Evolutionary conservation across 768 basidiomycete genomes (phyloP), one percentile per base, ranked within the genome.

Genomic region (Gloeopeniophorella convolvens): DNA sequence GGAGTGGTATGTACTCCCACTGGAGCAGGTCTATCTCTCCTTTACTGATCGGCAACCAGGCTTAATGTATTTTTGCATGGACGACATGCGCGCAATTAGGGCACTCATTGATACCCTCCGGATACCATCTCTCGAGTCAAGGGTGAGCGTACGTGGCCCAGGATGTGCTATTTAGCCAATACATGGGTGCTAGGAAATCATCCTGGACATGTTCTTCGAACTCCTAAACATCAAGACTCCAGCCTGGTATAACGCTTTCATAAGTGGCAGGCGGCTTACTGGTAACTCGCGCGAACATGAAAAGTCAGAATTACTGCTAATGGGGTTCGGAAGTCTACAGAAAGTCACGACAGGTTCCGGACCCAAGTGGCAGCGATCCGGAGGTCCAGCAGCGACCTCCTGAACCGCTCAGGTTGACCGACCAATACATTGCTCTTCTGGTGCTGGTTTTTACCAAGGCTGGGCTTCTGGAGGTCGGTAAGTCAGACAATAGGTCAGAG

Each of bases 131-230:
- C 73, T 90, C 23, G 85, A 90, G 40, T 84, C 88, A 41, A 74
- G 93, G 63, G 94, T 93, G 63, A 55, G 81, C 3, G 7, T 8
- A 7, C 28, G 31, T 18, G 31, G 13, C n/a, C 21, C 6, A 5
- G 8, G 24, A 43, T 23, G 23, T 21, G 45, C 12, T 5, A 41
- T 20, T 16, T 10, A 33, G 26, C 18, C 33, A 35, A 42, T 54
- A 9, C 50, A 26, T 5, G 16, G 51, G 3, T 4, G 35, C 15
- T 59, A 96, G 94, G 95, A 97, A 71, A 80, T 92, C 26, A 74
- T 97, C 30, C 71, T 98, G 45, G 91, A 98, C 59, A 85, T 96
- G 79, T 87, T 98, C 60, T 97, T 97, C 60, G 88, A 90, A 54
- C 73, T 94, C 15, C 70, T 99, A 16, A 89, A 92, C 48, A 94